A percentile compares a stretch with the other conserved stretches of the same genome.
Conservation (phyloP, 2,329 filamentous ascomycete species). For the Nannizzia gypsea region DNA sequence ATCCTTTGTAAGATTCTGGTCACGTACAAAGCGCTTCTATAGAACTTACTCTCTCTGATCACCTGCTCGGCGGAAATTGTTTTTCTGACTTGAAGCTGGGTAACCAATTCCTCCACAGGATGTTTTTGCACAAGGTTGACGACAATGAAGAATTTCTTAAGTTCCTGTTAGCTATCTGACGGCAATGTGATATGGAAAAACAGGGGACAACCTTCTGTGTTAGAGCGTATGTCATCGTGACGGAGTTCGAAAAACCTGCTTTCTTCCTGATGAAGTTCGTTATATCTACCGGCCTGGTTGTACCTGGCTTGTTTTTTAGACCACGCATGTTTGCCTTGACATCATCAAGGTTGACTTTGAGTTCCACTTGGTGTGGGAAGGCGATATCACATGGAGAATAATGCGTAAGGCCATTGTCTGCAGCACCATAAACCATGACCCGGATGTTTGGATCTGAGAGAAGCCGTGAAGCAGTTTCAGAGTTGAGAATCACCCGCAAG, state of each 20-base stretch:
- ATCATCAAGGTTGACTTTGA: conserved; percentile 79
- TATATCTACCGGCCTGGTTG: conserved; percentile 85
- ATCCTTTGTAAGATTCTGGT: not conserved
- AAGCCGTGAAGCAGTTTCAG: conserved; percentile 45
- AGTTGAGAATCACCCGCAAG: conserved; percentile 48
- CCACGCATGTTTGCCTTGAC: conserved; percentile 89
- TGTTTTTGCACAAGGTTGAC: conserved; percentile 65
- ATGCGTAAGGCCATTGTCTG: conserved; percentile 45
- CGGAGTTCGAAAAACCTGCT: conserved; percentile 56
- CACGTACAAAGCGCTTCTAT: not conserved
- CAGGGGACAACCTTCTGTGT: conserved; percentile 57
- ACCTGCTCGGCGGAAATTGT: conserved; percentile 73
- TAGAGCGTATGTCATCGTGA: conserved; percentile 84
- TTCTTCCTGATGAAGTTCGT: conserved; percentile 62
- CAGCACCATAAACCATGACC: conserved; percentile 74
- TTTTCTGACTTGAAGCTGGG: conserved; percentile 52
- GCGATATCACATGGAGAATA: conserved; percentile 58
- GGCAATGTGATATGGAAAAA: not conserved
- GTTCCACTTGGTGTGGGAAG: conserved; percentile 85
- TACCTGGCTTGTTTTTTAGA: conserved; percentile 90
- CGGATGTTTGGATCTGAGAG: conserved; percentile 50
- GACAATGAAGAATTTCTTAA: conserved; percentile 59
- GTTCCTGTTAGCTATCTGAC: not conserved
- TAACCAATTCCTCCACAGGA: conserved; percentile 59
- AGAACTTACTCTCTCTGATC: conserved; percentile 62